These are phyloP conservation scores for Tetrahymena elliotti DNA, from an alignment of 73 alveolate genomes.

Conservation along the genomic window DNA sequence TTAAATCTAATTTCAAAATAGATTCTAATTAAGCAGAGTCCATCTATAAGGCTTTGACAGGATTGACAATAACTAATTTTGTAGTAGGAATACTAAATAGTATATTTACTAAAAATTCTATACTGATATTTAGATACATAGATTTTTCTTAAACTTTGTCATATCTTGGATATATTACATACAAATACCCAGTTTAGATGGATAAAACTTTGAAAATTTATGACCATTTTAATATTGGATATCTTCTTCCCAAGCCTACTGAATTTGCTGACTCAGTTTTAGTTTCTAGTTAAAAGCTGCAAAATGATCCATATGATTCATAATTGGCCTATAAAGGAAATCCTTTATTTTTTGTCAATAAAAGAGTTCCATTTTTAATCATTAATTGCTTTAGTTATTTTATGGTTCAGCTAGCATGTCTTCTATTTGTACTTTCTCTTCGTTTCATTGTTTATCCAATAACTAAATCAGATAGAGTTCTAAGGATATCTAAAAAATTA, in stretches of 20 bases:
- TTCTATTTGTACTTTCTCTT: background rate
- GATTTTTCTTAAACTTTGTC: background rate
- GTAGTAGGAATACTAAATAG: background rate
- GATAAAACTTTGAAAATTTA: background rate
- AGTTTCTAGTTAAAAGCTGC: background rate
- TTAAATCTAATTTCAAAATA: background rate
- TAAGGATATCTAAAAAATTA: background rate
- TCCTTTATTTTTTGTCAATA: background rate
- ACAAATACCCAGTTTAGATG: background rate
- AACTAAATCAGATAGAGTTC: background rate
- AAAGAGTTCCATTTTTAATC: background rate
- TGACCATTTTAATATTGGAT: background rate
- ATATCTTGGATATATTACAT: background rate
- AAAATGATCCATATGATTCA: background rate
- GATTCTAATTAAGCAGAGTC: background rate
- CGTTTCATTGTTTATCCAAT: background rate
- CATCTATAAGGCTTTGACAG: background rate
- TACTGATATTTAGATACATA: background rate
- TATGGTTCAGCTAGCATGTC: background rate
- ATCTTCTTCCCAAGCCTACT: background rate
- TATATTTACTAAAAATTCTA: background rate
- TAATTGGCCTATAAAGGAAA: background rate
- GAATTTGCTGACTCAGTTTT: background rate
- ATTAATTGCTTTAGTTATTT: background rate
- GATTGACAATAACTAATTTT: background rate